Conservation (phyloP, 306 rosid species). For the Malus sylvestris region DNA sequence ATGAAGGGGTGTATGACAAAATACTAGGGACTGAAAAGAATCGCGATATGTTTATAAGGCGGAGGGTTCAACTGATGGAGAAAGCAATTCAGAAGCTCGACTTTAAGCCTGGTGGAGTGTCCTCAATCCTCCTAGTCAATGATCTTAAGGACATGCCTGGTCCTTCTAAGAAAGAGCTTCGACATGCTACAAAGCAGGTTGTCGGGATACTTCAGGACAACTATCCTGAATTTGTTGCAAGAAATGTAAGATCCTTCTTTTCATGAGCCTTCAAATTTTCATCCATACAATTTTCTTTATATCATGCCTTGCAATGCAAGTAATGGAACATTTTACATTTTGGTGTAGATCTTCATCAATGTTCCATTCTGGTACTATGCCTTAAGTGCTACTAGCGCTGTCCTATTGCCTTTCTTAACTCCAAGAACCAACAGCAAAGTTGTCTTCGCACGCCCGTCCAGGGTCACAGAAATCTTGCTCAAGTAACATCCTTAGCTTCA, state of each 20-base stretch:
- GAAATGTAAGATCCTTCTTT: slow-evolving; percentile 7
- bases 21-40: slow-evolving; percentile 55
- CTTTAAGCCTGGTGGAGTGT: slow-evolving; percentile 51
- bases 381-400: slow-evolving; percentile 21
- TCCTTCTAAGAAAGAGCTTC: slow-evolving; percentile 59
- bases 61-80: slow-evolving; percentile 63
- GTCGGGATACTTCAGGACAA: slow-evolving; percentile 61
- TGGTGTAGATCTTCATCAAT: slow-evolving; percentile 63
- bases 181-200: slow-evolving; percentile 68
- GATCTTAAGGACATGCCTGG: slow-evolving; percentile 68
- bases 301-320: background rate
- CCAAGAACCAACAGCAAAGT: slow-evolving; percentile 70
- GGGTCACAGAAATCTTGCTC: slow-evolving; percentile 37
- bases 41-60: slow-evolving; percentile 41
- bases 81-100: slow-evolving; percentile 57
- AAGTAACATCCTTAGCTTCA: background rate
- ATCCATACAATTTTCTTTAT: background rate
- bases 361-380: slow-evolving; percentile 87
- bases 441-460: slow-evolving; percentile 65
- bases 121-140: slow-evolving; percentile 59
- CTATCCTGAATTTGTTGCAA: slow-evolving; percentile 75
- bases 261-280: background rate
- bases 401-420: slow-evolving; percentile 45
- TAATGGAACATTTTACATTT: background rate
- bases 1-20: slow-evolving; percentile 52